Percentiles rank a stretch among this genome's conserved stretches.
These are phyloP conservation scores for Backusella luteola DNA, from an alignment of 192 early-diverging fungal species.

Conservation along the genomic window DNA sequence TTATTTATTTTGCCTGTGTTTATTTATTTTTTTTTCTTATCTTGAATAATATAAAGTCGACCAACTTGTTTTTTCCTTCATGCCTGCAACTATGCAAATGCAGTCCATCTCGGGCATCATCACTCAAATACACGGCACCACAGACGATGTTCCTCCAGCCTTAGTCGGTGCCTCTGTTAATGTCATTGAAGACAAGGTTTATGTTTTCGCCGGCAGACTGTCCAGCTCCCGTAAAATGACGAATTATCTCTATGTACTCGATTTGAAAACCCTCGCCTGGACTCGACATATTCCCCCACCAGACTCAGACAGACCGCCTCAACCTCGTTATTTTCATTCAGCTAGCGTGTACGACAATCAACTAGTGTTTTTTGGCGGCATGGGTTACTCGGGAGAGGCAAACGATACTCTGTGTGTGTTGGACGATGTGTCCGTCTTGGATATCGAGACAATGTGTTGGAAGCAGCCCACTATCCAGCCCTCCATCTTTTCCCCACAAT, in stretches of 20 bases:
- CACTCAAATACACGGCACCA: constrained; percentile 43
- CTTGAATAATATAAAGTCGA: background rate
- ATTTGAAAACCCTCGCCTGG: constrained; percentile 65
- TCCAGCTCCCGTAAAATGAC: constrained; percentile 69
- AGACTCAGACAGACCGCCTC: constrained; percentile 44
- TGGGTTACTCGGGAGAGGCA: constrained; percentile 62
- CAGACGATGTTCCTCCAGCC: constrained; percentile 74
- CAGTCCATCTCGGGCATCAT: constrained; percentile 57
- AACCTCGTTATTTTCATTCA: constrained; percentile 75
- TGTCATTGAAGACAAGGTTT: constrained; percentile 59
- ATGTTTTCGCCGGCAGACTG: constrained; percentile 74
- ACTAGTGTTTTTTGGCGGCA: constrained; percentile 77
- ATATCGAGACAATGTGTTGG: constrained; percentile 71
- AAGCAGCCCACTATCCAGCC: constrained; percentile 43
- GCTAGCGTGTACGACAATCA: constrained; percentile 67
- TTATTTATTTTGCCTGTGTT: background rate
- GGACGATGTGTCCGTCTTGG: constrained; percentile 67
- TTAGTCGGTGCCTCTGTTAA: constrained; percentile 73
- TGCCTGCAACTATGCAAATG: constrained; percentile 27
- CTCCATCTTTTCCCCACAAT: constrained; percentile 50
- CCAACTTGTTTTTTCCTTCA: background rate
- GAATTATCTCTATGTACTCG: constrained; percentile 67
- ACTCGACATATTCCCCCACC: constrained; percentile 36
- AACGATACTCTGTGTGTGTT: constrained; percentile 62
- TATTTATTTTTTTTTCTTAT: background rate